A percentile compares a stretch with the other conserved stretches of the same genome.
phyloP scores from a whole-genome alignment of 495 filamentous ascomycete species.

The Hypoxylon rickii region DNA sequence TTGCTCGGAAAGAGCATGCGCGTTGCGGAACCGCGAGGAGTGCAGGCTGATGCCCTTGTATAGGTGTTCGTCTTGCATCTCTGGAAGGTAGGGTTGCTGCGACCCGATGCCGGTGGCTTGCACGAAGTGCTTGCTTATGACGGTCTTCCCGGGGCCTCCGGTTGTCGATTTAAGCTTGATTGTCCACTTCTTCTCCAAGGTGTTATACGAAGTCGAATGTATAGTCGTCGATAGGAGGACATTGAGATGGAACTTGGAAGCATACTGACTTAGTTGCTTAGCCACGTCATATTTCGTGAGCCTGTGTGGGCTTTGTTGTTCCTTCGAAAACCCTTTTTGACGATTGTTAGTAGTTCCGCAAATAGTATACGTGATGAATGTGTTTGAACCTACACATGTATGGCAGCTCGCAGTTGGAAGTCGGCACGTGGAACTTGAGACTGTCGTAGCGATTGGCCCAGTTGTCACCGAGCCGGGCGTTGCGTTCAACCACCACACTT shows the following conservation, averaged over 20 bases:
- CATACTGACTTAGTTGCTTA: slow-evolving; percentile 34
- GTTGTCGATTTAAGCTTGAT: slow-evolving; percentile 19
- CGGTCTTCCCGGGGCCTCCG: slow-evolving; percentile 5
- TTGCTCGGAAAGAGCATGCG: slow-evolving; percentile 1
- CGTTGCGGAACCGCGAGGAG: slow-evolving; percentile 33
- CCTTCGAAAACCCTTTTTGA: slow-evolving; percentile 22
- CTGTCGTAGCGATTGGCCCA: slow-evolving; percentile 43
- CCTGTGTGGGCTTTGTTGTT: slow-evolving; percentile 9
- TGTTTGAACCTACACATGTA: slow-evolving; percentile 25
- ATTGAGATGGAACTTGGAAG: slow-evolving; percentile 36
- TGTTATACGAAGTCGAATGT: slow-evolving; percentile 31
- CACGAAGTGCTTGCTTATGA: slow-evolving; percentile 37
- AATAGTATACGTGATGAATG: not conserved
- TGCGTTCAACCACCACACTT: slow-evolving; percentile 39
- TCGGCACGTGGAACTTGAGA: slow-evolving; percentile 40
- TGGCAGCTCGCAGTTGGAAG: slow-evolving; percentile 33
- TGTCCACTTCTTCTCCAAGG: slow-evolving; percentile 25
- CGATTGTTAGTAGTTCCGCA: too few species aligned
- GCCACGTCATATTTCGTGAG: slow-evolving; percentile 36
- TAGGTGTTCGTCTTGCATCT: slow-evolving; percentile 10
- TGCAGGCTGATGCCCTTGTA: slow-evolving; percentile 39
- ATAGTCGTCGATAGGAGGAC: slow-evolving; percentile 35
- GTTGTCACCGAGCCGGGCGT: slow-evolving; percentile 41
- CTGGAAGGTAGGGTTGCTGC: slow-evolving; percentile 32
- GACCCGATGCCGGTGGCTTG: slow-evolving; percentile 41